Base-by-base conservation (phyloP, 441 rosid species). In the Isatis lusitanica region DNA sequence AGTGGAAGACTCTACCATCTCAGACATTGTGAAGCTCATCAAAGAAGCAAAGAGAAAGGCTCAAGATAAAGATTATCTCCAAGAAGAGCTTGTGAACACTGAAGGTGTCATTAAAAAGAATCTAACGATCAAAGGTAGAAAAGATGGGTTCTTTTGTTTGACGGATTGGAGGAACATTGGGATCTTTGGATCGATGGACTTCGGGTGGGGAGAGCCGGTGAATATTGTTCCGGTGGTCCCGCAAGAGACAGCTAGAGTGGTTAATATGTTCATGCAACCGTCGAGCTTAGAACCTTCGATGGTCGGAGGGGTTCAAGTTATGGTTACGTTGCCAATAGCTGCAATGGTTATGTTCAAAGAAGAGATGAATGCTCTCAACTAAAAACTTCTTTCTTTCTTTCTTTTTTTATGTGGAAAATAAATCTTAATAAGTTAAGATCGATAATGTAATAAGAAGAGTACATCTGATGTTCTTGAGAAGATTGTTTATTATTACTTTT, bases 81-180 rank as follows among this genome's bases (percentile, higher is more conserved):
- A 57, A 71, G 55, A 17, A 3, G 55, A 52, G 7, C 46, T 82
- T 15, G 38, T 4, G 4, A 46, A 30, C 8, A 50, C 60, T 53
- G 86, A 86, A 73, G 74, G 51, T 1, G 2, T 67, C 2, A 43
- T 62, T 9, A 72, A 75, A 50, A 39, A 60, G 28, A 71, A 79
- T 4, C 15, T 74, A 4, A 74, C 31, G 43, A 13, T 80, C 7
- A 71, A 79, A 68, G 75, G 71, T 4, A 80, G 52, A 2, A 61
- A 5, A 58, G 85, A 85, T 12, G 82, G 78, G 17, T 12, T 24
- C 7, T 75, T 79, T 61, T 58, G 63, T 6, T 55, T 82, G 61
- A 80, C 85, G 0, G 85, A 86, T 47, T 84, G 81, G 86, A 84
- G 87, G 21, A 82, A 81, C 55, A 24, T 86, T 3, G 80, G 87